Base-by-base conservation (phyloP, 2,329 filamentous ascomycete genomes). In the Xylariaceae sp. region DNA sequence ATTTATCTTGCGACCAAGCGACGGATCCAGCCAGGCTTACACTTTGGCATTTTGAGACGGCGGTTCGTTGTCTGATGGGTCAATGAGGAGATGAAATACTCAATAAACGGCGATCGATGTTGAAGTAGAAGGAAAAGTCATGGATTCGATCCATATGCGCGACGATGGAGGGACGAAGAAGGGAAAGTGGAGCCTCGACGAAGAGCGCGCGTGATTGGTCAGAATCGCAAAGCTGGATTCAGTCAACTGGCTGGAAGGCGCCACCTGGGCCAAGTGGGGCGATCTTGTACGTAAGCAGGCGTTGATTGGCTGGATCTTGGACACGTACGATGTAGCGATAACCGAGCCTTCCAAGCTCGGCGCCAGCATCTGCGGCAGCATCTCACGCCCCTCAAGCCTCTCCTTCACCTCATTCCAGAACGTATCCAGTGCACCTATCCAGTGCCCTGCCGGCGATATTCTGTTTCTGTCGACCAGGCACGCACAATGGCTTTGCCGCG, bases 1-100 rank as follows among this genome's bases (percentile, higher is more conserved):
- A 40, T 44, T 47, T 47, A 36, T 54, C 26, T 46, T 10, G 32
- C 21, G 13, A 21, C n/a, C 8, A 18, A 40, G 29, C 16, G 48
- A 12, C 5, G 32, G 10, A 34, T 34, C 32, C 37, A 43, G 58
- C 19, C 21, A 36, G 57, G 30, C 59, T 60, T 63, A 92, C 90
- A 94, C 81, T 92, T 92, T 55, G 88, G 89, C 89, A 94, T 92
- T 61, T 80, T 88, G 78, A 41, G 44, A 50, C 49, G 55, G 49
- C 5, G 44, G 5, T 40, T 43, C n/a, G 55, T 51, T 8, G 36
- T 36, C 15, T 30, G 47, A 37, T 29, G 53, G 40, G n/a, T n/a
- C n/a, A n/a, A 15, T 40, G 18, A 6, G 10, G 10, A 2, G 29
- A 19, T 15, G 9, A 29, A 43, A 44, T 42, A n/a, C 43, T 30